Conservation (phyloP, 768 basidiomycete genomes). For the Auriscalpium orientale region DNA sequence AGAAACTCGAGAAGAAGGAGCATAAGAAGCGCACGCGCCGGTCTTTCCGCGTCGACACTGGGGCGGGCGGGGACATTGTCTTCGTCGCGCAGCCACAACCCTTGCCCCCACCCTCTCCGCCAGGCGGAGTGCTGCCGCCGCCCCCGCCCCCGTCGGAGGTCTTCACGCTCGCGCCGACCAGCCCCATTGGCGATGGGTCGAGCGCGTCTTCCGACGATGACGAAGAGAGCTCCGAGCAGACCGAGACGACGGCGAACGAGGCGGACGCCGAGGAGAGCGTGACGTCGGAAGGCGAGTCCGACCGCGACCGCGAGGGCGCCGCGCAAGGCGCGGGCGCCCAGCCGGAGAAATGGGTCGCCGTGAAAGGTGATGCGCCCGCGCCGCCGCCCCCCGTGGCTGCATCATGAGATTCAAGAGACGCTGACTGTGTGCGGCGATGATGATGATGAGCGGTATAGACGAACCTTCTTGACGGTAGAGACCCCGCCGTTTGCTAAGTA, state of each 20-base stretch:
- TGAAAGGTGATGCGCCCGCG: constrained; percentile 41
- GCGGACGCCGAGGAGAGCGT: constrained; percentile 73
- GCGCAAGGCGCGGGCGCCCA: constrained; percentile 19
- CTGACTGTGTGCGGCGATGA: too few relatives aligned
- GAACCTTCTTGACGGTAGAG: background rate
- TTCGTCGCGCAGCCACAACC: constrained; percentile 1
- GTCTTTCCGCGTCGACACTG: constrained; percentile 2
- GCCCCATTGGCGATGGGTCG: constrained; percentile 5
- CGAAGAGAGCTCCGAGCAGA: constrained; percentile 53
- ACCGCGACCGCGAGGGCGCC: constrained; percentile 28
- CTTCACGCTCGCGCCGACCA: constrained; percentile 5
- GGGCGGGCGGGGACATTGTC: constrained; percentile 1
- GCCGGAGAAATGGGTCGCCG: constrained; percentile 71
- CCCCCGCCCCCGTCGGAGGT: constrained; percentile 1
- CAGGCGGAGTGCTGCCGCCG: background rate
- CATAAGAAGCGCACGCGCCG: constrained; percentile 9
- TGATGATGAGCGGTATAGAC: background rate
- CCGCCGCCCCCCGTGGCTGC: background rate
- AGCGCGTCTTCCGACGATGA: constrained; percentile 23
- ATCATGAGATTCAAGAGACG: too few relatives aligned
- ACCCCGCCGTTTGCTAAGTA: background rate
- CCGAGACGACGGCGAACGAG: constrained; percentile 47
- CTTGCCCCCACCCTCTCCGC: background rate
- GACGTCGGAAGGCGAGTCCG: constrained; percentile 61
- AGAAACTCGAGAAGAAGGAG: constrained; percentile 20